These are phyloP conservation scores for Aquanectria penicillioides DNA, from an alignment of 2,329 filamentous ascomycete species.

Conservation along the genomic window DNA sequence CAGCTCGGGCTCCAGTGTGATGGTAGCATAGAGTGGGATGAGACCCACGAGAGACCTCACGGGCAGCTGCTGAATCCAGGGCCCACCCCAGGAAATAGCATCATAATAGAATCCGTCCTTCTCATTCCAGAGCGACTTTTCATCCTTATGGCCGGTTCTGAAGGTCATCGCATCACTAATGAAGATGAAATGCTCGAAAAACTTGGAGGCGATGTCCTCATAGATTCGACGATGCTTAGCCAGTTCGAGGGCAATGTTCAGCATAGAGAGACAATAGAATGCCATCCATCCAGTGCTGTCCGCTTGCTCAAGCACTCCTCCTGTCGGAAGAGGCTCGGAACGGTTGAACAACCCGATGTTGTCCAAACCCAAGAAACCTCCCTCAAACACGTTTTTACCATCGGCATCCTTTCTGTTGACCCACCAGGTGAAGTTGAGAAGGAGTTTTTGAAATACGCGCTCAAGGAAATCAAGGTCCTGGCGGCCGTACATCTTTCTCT, in stretches of 20 bases:
- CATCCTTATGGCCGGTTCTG: conserved; percentile 73
- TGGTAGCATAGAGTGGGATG: conserved; percentile 91
- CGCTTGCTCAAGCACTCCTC: conserved; percentile 92
- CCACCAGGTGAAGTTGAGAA: conserved; percentile 99
- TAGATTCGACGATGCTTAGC: conserved; percentile 95
- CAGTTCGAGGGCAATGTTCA: conserved; percentile 94
- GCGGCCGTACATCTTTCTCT: conserved; percentile 94
- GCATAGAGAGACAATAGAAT: conserved; percentile 95
- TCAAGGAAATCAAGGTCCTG: conserved; percentile 96
- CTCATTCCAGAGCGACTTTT: conserved; percentile 94
- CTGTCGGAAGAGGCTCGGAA: conserved; percentile 92
- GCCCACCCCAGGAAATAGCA: conserved; percentile 94
- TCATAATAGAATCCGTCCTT: conserved; percentile 98
- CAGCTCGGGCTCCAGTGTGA: conserved; percentile 92
- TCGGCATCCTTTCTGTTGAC: conserved; percentile 95
- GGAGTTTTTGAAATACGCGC: conserved; percentile 93
- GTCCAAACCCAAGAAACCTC: conserved; percentile 93
- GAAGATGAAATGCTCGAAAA: conserved; percentile 98
- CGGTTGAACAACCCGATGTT: conserved; percentile 98
- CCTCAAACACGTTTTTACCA: conserved; percentile 97
- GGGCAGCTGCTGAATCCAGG: conserved; percentile 91
- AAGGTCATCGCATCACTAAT: conserved; percentile 98
- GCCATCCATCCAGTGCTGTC: conserved; percentile 99
- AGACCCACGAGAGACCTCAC: conserved; percentile 92
- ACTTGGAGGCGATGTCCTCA: conserved; percentile 97